Conservation (phyloP, 1,139 yeast genomes). For the Kluyveromyces sp. region DNA sequence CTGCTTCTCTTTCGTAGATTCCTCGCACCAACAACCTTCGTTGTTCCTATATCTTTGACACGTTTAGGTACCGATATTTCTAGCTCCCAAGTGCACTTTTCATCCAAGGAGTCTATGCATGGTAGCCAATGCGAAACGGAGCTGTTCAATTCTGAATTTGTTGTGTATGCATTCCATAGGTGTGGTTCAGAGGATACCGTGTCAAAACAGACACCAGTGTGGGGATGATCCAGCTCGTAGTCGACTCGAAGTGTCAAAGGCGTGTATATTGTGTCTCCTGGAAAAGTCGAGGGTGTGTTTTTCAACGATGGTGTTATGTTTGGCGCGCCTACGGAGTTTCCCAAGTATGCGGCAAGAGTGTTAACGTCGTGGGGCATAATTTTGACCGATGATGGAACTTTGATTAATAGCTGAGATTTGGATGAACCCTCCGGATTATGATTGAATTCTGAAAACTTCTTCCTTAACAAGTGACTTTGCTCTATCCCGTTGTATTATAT, state of each 20-base stretch:
- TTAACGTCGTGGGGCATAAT: slow-evolving; percentile 52
- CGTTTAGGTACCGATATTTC: slow-evolving; percentile 79
- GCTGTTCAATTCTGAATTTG: slow-evolving; percentile 67
- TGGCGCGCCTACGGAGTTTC: slow-evolving; percentile 19
- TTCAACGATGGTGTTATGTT: slow-evolving; percentile 37
- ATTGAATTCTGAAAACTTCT: slow-evolving; percentile 54
- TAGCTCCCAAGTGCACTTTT: slow-evolving; percentile 86
- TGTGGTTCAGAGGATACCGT: slow-evolving; percentile 31
- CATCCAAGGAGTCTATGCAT: slow-evolving; percentile 84
- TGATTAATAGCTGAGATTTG: slow-evolving; percentile 56
- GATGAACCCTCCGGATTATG: slow-evolving; percentile 53
- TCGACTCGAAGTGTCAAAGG: slow-evolving; percentile 69
- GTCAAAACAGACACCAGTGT: slow-evolving; percentile 67
- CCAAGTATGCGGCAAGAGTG: slow-evolving; percentile 35
- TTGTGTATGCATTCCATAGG: slow-evolving; percentile 81
- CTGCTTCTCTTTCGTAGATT: slow-evolving; percentile 15
- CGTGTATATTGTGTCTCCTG: slow-evolving; percentile 42
- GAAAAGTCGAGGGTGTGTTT: slow-evolving; percentile 31
- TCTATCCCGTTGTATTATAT: slow-evolving; percentile 24
- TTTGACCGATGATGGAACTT: slow-evolving; percentile 65
- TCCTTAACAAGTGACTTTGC: slow-evolving; percentile 49
- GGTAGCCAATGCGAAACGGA: slow-evolving; percentile 97
- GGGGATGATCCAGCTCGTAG: slow-evolving; percentile 58
- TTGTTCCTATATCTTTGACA: slow-evolving; percentile 58
- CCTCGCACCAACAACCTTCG: slow-evolving; percentile 35